Conservation (phyloP, 2,329 filamentous ascomycete genomes). For the Fusarium decemcellulare region DNA sequence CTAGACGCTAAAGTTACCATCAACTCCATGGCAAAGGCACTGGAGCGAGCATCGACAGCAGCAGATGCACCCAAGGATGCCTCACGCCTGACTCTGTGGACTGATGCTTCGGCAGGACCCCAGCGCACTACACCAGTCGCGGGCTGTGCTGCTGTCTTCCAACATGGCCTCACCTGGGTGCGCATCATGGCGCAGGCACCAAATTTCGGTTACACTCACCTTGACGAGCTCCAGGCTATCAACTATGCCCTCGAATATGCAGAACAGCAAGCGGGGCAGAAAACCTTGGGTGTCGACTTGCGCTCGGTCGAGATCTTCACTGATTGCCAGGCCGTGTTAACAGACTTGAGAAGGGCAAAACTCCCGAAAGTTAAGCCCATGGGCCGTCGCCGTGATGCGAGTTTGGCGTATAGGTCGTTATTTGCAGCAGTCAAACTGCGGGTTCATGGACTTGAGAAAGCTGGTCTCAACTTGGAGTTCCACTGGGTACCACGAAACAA, state of each 20-base stretch:
- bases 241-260: conserved; percentile 26
- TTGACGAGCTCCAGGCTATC: conserved; percentile 29
- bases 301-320: conserved; percentile 29
- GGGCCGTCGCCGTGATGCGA: not conserved
- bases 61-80: not conserved
- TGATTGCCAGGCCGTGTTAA: conserved; percentile 9
- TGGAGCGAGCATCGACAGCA: not conserved
- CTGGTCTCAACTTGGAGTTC: conserved; percentile 21
- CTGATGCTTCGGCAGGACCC: conserved; percentile 12
- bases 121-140: not conserved
- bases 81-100: conserved; percentile 23
- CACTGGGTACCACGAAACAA: conserved; percentile 35
- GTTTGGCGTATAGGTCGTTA: not conserved
- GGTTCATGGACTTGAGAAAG: not conserved
- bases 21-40: not conserved
- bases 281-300: not conserved
- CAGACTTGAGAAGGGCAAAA: not conserved
- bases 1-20: not conserved
- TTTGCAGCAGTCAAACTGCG: not conserved
- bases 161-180: conserved; percentile 17
- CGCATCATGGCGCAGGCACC: conserved; percentile 11
- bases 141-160: conserved; percentile 18
- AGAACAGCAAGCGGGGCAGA: not conserved
- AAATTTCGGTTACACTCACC: not conserved
- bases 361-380: not conserved